Evolutionary conservation across 108 stramenopile genomes (phyloP), one percentile per base, ranked within the genome.

Genomic region (Nitzschia sp.): DNA sequence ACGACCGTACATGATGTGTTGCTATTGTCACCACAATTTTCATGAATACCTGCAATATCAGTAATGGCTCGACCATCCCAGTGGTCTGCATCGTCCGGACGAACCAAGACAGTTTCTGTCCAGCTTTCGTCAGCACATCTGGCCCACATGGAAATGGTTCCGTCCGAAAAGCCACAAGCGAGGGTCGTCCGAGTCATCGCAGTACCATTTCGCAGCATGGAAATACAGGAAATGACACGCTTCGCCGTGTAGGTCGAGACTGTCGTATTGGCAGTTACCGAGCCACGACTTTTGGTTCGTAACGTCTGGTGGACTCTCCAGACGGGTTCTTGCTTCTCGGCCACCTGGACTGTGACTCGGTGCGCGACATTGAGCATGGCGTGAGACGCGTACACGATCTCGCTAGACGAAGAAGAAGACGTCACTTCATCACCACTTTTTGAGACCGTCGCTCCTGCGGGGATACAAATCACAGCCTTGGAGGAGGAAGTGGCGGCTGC

Each of bases 91-190:
- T 62, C 59, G 0, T 61, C 49, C 13, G 59, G 31, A 35, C 19
- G 1, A 6, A 74, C 34, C 17, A 66, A 46, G 33, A 72, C 53
- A 32, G 29, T 35, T 59, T 66, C 63, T 47, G 63, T 42, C 47
- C 72, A 79, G 1, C 9, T 30, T 2, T 62, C 32, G 15, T 25
- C 9, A 46, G 13, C 28, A 17, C 62, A 36, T 28, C 69, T 45
- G 26, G 8, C 46, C 89, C 89, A 93, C 2, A 74, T 75, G 26
- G 84, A 82, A 28, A 93, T 57, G 2, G 81, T 89, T n/a, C 92
- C 92, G 78, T 93, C 86, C 36, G 92, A 85, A 67, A 87, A 90
- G 26, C 85, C 91, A 46, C 82, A 79, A 19, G 77, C 66, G 33
- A 85, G 27, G 11, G 28, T 64, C 4, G 38, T 55, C 28, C 54